These are phyloP conservation scores for Pyricularia pennisetigena DNA, from an alignment of 2,329 filamentous ascomycete species.

Conservation along the genomic window DNA sequence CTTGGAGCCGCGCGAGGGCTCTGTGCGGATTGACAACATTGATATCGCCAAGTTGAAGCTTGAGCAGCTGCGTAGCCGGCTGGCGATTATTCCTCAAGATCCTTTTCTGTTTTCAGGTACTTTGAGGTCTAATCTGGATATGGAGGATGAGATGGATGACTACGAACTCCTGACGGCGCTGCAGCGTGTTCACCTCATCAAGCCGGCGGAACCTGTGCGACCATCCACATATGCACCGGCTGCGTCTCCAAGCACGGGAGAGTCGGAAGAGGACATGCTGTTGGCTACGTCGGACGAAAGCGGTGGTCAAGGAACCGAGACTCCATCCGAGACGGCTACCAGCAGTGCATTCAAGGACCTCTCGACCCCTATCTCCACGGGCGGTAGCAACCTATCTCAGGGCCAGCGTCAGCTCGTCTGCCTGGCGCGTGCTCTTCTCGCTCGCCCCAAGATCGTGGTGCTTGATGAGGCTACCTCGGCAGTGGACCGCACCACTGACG, in stretches of 20 bases:
- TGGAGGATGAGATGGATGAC: slow-evolving; percentile 50
- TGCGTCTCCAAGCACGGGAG: background rate
- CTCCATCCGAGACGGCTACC: background rate
- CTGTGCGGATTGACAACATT: slow-evolving; percentile 33
- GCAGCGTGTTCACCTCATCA: slow-evolving; percentile 49
- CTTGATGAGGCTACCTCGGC: slow-evolving; percentile 34
- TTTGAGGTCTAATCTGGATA: slow-evolving; percentile 52
- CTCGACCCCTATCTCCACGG: slow-evolving; percentile 19
- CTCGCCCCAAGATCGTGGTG: slow-evolving; percentile 28
- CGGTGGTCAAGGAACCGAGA: slow-evolving; percentile 6
- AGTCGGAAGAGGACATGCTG: slow-evolving; percentile 1
- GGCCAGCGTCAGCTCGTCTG: slow-evolving; percentile 39
- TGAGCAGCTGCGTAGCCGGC: slow-evolving; percentile 47
- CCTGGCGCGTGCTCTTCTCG: slow-evolving; percentile 33
- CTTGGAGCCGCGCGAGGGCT: slow-evolving; percentile 30
- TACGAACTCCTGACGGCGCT: slow-evolving; percentile 50
- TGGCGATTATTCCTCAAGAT: slow-evolving; percentile 59
- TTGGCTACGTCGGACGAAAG: background rate
- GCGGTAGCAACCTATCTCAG: slow-evolving; percentile 28
- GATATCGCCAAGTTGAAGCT: slow-evolving; percentile 50
- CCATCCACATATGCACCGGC: slow-evolving; percentile 1
- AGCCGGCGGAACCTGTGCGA: slow-evolving; percentile 26
- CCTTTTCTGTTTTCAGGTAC: slow-evolving; percentile 58
- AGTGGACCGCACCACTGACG: slow-evolving; percentile 47
- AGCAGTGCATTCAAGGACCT: slow-evolving; percentile 21